Evolutionary conservation across 2,329 filamentous ascomycete species (phyloP).

Genomic region (Exophiala alcalophila): DNA sequence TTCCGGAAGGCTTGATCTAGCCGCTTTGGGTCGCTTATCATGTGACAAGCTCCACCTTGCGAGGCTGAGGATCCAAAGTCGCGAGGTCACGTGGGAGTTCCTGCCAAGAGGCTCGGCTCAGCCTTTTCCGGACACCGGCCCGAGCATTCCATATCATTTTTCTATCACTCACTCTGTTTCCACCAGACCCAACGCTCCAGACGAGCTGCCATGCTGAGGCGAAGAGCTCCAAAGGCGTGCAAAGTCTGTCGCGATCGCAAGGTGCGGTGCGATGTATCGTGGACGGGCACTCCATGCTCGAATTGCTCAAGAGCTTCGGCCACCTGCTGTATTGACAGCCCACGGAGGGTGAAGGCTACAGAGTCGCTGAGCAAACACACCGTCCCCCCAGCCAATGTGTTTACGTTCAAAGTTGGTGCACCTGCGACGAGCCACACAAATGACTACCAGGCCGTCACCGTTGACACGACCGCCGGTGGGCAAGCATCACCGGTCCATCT

Average conservation of each 20-base stretch:
- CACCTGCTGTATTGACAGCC: slow-evolving; percentile 2
- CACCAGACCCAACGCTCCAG: too few species aligned
- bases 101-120: too few species aligned
- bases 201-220: slow-evolving; percentile 5
- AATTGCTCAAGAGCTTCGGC: slow-evolving; percentile 12
- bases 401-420: slow-evolving; percentile 8
- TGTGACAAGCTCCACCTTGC: too few species aligned
- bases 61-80: too few species aligned
- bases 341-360: not conserved
- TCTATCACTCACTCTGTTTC: too few species aligned
- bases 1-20: too few species aligned
- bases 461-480: slow-evolving; percentile 1
- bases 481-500: not conserved
- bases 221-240: slow-evolving; percentile 13
- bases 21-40: too few species aligned
- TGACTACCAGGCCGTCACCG: not conserved
- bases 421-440: not conserved
- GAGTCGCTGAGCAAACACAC: not conserved
- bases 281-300: slow-evolving; percentile 9
- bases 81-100: too few species aligned
- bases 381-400: slow-evolving; percentile 3
- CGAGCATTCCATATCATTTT: too few species aligned
- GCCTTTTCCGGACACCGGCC: too few species aligned
- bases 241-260: slow-evolving; percentile 9
- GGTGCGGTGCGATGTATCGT: slow-evolving; percentile 12